Conservation (phyloP, 805 yeast genomes). For the Suhomyces vadensis region DNA sequence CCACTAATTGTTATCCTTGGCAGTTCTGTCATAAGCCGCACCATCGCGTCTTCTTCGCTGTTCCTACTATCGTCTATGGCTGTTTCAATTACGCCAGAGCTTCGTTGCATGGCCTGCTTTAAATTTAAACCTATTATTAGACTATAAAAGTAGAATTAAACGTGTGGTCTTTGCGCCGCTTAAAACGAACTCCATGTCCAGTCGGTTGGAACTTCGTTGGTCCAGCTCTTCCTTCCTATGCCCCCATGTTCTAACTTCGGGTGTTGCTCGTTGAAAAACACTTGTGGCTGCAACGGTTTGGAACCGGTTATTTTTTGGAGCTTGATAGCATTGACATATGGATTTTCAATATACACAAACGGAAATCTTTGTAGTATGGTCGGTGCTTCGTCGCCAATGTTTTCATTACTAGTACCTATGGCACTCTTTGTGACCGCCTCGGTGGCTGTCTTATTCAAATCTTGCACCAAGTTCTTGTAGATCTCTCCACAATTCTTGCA, state of each 20-base stretch:
- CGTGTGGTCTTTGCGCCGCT: conserved; percentile 3
- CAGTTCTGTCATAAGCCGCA: too few species aligned
- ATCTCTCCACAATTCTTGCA: conserved; percentile 35
- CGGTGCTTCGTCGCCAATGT: conserved; percentile 10
- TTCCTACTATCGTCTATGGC: too few species aligned
- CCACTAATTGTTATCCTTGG: too few species aligned
- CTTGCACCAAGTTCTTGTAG: conserved; percentile 19
- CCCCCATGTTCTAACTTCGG: conserved; percentile 1
- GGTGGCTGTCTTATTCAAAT: conserved; percentile 12
- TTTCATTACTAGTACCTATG: conserved; percentile 10
- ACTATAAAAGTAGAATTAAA: neutral
- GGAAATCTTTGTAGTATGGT: conserved; percentile 10
- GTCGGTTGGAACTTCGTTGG: conserved; percentile 24
- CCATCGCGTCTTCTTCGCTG: too few species aligned
- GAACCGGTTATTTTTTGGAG: neutral
- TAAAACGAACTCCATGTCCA: conserved; percentile 58
- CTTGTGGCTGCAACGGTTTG: neutral
- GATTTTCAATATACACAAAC: conserved; percentile 27
- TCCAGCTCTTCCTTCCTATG: conserved; percentile 10
- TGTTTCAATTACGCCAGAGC: too few species aligned
- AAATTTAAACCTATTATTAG: neutral
- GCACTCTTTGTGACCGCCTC: conserved; percentile 10
- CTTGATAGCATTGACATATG: conserved; percentile 17
- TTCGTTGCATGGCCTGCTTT: too few species aligned
- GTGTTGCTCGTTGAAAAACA: neutral